Base-by-base conservation (phyloP, 176 grass and related monocot genomes). In the Carex pumila region DNA sequence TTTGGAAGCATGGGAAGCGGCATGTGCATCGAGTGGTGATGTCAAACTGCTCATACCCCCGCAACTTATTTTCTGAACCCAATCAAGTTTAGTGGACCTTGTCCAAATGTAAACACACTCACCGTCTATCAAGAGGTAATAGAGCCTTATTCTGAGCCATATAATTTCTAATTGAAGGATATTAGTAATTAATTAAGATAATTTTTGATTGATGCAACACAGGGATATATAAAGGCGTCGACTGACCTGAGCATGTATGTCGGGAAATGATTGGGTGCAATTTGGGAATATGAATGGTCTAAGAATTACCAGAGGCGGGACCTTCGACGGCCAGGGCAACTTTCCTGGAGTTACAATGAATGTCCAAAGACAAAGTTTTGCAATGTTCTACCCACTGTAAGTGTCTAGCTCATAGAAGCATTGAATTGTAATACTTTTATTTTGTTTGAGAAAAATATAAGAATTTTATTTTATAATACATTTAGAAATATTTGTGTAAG, bases 371-470 rank as follows among this genome's bases (percentile, higher is more conserved):
- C 52, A 6, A 97, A 90, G 76, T 73, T 89, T 22, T 94, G 94
- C 88, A 91, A 89, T 71, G 84, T 94, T 37, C 91, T 97, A 0
- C 91, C 94, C 7, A 89, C 84, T 2, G 94, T 97, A 85, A 88
- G 80, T 29, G 15, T 57, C 47, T 1, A 5, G 6, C 18, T 19
- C 5, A 15, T 17, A 13, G 13, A 72, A 49, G 69, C n/a, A 21
- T 72, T 22, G 0, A 72, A 3, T 19, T 49, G 12, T 49, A 45
- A 22, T 19, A 12, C 17, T 22, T 72, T 7, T 72, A 50, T 72
- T 50, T 49, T 3, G 9, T 50, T 72, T 2, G 9, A 25, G 6
- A 65, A 65, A 50, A 32, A 4, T 65, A 10, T 11, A 14, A 3
- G 11, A 65, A 14, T 31, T 13, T 62, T 29, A 3, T 11, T 10